phyloP scores from a whole-genome alignment of 2,329 filamentous ascomycete species.

The Acephala macrosclerotiorum region DNA sequence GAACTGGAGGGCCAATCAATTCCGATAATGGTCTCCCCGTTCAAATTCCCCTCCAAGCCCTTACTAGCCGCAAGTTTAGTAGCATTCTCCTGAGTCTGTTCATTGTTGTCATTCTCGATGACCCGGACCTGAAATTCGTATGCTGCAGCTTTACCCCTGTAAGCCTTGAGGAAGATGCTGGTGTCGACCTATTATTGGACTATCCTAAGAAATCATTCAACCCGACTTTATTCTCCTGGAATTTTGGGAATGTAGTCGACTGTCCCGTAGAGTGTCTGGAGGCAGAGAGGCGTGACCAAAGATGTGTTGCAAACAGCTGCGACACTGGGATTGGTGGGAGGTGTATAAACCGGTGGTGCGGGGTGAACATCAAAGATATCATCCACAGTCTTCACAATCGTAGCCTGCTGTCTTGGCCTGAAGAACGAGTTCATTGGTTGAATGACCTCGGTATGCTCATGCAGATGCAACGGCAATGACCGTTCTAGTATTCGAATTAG shows the following conservation, averaged over 20 bases:
- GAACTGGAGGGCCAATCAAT: slow-evolving; percentile 60
- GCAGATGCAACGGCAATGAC: slow-evolving; percentile 64
- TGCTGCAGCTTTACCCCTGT: slow-evolving; percentile 31
- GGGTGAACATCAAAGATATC: slow-evolving; percentile 1
- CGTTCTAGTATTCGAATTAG: slow-evolving; percentile 61
- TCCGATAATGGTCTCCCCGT: slow-evolving; percentile 61
- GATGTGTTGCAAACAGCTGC: slow-evolving; percentile 67
- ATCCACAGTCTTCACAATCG: slow-evolving; percentile 1
- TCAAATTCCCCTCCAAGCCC: slow-evolving; percentile 60
- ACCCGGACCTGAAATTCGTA: slow-evolving; percentile 21
- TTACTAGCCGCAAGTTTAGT: slow-evolving; percentile 21
- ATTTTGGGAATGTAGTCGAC: slow-evolving; percentile 31
- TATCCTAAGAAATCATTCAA: slow-evolving; percentile 39
- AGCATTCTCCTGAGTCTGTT: slow-evolving; percentile 16
- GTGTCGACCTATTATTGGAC: slow-evolving; percentile 32
- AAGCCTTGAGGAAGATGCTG: slow-evolving; percentile 28
- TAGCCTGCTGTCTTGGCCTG: slow-evolving; percentile 42
- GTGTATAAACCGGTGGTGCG: slow-evolving; percentile 18
- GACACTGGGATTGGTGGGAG: slow-evolving; percentile 14
- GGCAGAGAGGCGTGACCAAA: slow-evolving; percentile 34
- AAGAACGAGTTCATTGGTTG: slow-evolving; percentile 69
- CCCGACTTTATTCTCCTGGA: slow-evolving; percentile 32
- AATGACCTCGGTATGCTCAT: slow-evolving; percentile 64
- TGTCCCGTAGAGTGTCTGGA: slow-evolving; percentile 37
- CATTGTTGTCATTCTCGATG: slow-evolving; percentile 27